phyloP scores from a whole-genome alignment of 257 asterid genomes.

The Haberlea rhodopensis region DNA sequence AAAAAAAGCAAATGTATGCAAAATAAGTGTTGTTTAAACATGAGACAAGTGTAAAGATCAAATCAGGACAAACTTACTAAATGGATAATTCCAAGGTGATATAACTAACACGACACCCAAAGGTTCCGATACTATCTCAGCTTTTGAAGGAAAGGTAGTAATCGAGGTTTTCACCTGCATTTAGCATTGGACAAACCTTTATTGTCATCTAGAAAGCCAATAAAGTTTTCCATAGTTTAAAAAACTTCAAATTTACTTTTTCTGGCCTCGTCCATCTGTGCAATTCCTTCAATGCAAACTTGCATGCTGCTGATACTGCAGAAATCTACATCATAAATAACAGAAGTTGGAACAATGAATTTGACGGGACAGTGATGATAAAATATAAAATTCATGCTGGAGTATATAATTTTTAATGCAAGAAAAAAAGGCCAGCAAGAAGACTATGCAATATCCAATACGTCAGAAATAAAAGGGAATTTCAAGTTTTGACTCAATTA shows the following conservation, averaged over 20 bases:
- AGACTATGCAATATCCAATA: not conserved
- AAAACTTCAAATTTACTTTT: constrained; percentile 39
- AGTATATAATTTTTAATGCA: constrained; percentile 1
- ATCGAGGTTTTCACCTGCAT: constrained; percentile 68
- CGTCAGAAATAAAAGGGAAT: not conserved
- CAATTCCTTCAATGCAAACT: constrained; percentile 58
- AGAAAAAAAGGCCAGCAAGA: constrained; percentile 7
- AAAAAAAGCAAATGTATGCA: not conserved
- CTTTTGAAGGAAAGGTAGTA: constrained; percentile 74
- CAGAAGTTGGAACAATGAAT: not conserved
- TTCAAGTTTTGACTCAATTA: not conserved
- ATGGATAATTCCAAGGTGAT: constrained; percentile 95
- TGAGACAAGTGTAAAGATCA: not conserved
- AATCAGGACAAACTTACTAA: constrained; percentile 50
- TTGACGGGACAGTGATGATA: constrained; percentile 1
- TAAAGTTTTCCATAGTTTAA: not conserved
- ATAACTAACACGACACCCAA: constrained; percentile 71
- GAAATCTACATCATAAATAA: constrained; percentile 41
- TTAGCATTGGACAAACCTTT: not conserved
- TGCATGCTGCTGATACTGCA: constrained; percentile 46
- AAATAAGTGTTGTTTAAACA: not conserved
- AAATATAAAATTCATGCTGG: not conserved
- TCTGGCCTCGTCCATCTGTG: constrained; percentile 80
- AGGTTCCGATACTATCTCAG: constrained; percentile 81
- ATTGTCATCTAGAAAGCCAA: constrained; percentile 1